Evolutionary conservation across 139 green algal species (phyloP).

Genomic region (Chlamydomonas sphaeroides): DNA sequence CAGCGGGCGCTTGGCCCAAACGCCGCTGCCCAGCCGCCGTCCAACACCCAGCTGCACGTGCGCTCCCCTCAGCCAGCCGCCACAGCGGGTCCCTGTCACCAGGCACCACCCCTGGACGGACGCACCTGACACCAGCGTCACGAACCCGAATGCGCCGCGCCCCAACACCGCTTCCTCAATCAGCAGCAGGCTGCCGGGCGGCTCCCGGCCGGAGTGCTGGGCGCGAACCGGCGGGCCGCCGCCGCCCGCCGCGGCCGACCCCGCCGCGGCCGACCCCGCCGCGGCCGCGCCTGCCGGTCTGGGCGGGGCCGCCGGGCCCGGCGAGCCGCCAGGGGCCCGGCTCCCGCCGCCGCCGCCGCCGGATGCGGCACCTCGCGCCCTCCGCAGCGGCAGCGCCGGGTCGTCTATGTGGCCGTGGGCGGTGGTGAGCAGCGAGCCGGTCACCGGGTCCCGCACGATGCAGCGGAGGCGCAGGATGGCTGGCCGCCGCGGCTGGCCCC

Average conservation of each 20-base stretch:
- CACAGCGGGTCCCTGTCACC: no score
- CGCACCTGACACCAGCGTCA: conserved; percentile 15
- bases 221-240: background rate
- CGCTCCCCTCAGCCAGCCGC: no score
- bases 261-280: background rate
- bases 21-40: no score
- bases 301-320: no score
- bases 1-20: no score
- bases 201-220: no score
- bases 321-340: background rate
- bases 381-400: background rate
- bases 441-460: conserved; percentile 24
- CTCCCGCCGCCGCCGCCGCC: no score
- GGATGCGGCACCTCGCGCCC: no score
- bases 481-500: no score
- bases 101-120: no score
- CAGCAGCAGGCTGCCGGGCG: conserved; percentile 13
- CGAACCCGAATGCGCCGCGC: conserved; percentile 21
- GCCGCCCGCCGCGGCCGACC: background rate
- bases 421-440: conserved; percentile 11
- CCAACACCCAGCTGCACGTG: no score
- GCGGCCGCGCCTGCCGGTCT: no score
- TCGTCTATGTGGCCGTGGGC: conserved; percentile 30
- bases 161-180: conserved; percentile 33
- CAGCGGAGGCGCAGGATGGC: conserved; percentile 27